A percentile compares a stretch with the other conserved stretches of the same genome.
Evolutionary conservation across 75 land plant species (phyloP).

Genomic region (Larix kaempferi): DNA sequence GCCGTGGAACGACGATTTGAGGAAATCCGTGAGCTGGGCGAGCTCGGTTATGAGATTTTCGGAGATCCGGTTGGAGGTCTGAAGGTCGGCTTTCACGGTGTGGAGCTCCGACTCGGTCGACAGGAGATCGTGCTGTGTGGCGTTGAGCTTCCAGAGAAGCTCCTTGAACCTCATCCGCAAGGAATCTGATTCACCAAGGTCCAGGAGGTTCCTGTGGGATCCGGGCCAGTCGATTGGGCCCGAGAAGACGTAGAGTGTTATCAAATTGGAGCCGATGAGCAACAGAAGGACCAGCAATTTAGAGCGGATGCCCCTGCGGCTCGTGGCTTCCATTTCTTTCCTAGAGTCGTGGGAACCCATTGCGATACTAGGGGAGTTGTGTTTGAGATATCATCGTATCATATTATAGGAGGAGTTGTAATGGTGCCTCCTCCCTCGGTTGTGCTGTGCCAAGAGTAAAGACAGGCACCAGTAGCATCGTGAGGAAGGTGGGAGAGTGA

Average conservation of each 20-base stretch:
- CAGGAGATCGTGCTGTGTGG: neutral
- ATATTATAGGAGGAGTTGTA: no score
- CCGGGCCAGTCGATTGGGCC: neutral
- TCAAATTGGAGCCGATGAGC: neutral
- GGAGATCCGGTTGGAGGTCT: neutral
- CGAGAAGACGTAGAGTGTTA: neutral
- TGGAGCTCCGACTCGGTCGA: neutral
- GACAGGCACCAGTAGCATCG: no score
- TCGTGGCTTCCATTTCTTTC: neutral
- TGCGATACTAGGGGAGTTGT: neutral
- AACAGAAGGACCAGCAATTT: neutral
- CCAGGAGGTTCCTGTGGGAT: neutral
- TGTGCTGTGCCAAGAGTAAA: no score
- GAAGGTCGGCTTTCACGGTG: neutral
- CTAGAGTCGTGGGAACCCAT: neutral
- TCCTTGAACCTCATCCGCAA: neutral
- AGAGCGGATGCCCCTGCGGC: neutral
- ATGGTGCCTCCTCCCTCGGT: no score
- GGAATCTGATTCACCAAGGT: neutral
- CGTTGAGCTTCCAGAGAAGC: neutral
- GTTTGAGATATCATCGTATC: no score
- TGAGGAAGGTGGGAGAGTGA: no score
- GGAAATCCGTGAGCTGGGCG: neutral
- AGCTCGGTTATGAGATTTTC: slow-evolving; percentile 1
- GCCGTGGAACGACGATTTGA: neutral